Base-by-base conservation (phyloP, 106 monocot species). In the Dioscorea alata region DNA sequence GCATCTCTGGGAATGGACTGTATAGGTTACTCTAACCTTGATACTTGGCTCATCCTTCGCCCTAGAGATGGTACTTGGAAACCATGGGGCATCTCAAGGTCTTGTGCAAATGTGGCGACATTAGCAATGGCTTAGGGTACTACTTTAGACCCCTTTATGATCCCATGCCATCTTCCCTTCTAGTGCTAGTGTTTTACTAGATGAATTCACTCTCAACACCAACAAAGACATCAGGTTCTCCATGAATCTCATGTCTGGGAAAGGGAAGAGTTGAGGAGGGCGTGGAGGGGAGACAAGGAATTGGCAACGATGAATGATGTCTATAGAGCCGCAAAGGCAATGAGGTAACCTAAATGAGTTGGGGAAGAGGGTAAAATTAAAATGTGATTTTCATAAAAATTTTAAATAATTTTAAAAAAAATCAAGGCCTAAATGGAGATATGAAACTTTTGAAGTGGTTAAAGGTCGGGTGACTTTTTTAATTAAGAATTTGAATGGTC, bases 31-130 rank as follows among this genome's bases (percentile, higher is more conserved):
- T 88, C 88, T 13, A 96, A 96, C 76, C 95, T 88, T 0, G 95
- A 91, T 10, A 88, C 88, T 1, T 96, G 95, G 95, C 85, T 96
- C 65, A 70, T 96, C 34, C 83, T 96, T 69, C 81, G 84, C 13
- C 91, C 88, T 2, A 82, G 84, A 1, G 88, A 84, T 51, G 88
- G 88, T 56, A 84, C 91, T 4, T 92, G 91, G 91, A 86, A 96
- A 62, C 91, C 95, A 3, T 96, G 91, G 91, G 95, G 82, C 81
- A 91, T 31, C 88, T 96, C 24, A 88, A 96, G 66, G 81, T 82
- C 17, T 96, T 91, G 95, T 79, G 95, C 20, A 89, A 97, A 70
- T 86, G 91, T 50, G 86, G 86, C 50, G 92, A 83, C 23, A 71
- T 65, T 21, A 63, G 71, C 60, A 88, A 91, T 52, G 82, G 81